Percentiles rank a stretch among this genome's conserved stretches.
These are phyloP conservation scores for Juglanconis juglandina DNA, from an alignment of 2,329 filamentous ascomycete species.

Conservation along the genomic window DNA sequence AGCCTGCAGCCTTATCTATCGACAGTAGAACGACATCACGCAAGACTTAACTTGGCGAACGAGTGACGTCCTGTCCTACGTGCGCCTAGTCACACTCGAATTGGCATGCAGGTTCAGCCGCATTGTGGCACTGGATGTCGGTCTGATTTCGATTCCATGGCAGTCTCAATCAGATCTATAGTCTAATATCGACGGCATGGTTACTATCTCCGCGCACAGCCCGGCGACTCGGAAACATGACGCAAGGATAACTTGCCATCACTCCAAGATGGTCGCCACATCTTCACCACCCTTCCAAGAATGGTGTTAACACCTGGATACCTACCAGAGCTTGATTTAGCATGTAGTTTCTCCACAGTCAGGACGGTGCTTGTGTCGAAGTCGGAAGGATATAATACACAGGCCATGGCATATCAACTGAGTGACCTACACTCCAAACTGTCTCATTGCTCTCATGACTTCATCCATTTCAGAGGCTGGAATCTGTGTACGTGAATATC, in stretches of 20 bases:
- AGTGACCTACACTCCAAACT: neutral
- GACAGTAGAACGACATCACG: neutral
- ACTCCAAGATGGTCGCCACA: neutral
- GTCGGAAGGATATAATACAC: neutral
- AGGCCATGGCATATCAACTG: neutral
- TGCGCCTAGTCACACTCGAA: neutral
- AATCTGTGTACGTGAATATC: too few relatives aligned
- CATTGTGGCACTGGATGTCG: neutral
- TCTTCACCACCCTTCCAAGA: neutral
- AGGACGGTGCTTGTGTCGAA: neutral
- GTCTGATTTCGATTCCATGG: neutral
- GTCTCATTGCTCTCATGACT: neutral
- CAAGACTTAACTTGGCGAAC: neutral
- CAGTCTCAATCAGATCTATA: neutral
- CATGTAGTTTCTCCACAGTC: neutral
- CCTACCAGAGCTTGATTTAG: neutral
- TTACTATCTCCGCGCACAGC: slow-evolving; percentile 4
- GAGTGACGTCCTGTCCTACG: neutral
- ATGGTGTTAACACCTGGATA: neutral
- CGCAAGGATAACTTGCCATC: neutral
- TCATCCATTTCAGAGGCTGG: neutral
- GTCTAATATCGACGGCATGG: neutral
- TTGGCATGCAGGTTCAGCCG: neutral
- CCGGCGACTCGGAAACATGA: neutral
- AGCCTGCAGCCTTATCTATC: slow-evolving; percentile 4